Evolutionary conservation across 2,329 filamentous ascomycete genomes (phyloP).

Genomic region (Phaeophleospora eucalypticola): DNA sequence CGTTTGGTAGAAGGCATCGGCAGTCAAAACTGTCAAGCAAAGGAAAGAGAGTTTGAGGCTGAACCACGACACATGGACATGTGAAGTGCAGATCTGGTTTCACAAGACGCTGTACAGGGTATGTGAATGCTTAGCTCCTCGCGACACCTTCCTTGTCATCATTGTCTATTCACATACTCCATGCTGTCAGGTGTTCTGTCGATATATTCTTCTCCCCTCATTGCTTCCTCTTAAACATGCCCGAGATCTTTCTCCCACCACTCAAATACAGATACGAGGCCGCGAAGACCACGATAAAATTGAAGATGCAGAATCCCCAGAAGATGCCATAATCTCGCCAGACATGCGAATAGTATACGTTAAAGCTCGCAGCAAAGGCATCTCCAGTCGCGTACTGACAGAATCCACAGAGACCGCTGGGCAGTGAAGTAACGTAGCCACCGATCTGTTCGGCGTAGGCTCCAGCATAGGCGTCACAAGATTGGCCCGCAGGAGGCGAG

Average conservation of each 20-base stretch:
- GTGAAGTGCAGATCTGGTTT: too few relatives aligned
- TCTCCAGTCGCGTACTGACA: slow-evolving; percentile 44
- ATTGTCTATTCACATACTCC: too few relatives aligned
- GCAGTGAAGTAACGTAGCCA: slow-evolving; percentile 43
- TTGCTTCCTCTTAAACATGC: neutral
- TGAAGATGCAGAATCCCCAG: slow-evolving; percentile 62
- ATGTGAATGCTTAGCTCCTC: too few relatives aligned
- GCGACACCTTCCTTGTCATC: too few relatives aligned
- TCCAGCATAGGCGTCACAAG: slow-evolving; percentile 69
- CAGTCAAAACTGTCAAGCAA: too few relatives aligned
- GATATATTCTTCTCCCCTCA: too few relatives aligned
- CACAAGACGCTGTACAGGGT: too few relatives aligned
- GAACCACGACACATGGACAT: too few relatives aligned
- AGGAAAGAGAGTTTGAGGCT: too few relatives aligned
- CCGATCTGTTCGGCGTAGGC: slow-evolving; percentile 34
- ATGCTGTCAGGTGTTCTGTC: too few relatives aligned
- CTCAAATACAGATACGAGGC: slow-evolving; percentile 50
- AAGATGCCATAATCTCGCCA: slow-evolving; percentile 68
- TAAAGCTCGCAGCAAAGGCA: slow-evolving; percentile 41
- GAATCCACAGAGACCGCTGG: slow-evolving; percentile 49
- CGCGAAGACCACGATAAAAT: slow-evolving; percentile 35
- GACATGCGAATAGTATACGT: slow-evolving; percentile 53
- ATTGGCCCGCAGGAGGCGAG: slow-evolving; percentile 57
- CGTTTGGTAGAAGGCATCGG: too few relatives aligned
- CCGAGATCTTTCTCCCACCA: slow-evolving; percentile 30